Conservation (phyloP, 495 filamentous ascomycete species). For the Penicillium dipodomyicola region DNA sequence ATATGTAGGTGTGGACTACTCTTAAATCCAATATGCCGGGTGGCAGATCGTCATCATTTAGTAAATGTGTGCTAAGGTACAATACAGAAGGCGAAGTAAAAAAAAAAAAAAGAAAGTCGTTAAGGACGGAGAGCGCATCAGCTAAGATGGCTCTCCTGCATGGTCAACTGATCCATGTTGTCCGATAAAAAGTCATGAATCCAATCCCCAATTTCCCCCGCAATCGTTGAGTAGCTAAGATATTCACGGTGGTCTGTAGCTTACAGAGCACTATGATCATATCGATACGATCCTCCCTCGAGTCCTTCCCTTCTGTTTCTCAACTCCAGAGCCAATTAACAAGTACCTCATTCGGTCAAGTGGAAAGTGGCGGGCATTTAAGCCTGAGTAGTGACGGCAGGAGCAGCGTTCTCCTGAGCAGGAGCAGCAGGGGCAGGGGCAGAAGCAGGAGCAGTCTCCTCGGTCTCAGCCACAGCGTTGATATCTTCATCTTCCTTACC, state of each 20-base stretch:
- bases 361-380: constrained; percentile 30
- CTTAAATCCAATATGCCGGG: constrained; percentile 5
- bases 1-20: background rate
- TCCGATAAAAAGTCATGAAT: constrained; percentile 27
- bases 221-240: constrained; percentile 19
- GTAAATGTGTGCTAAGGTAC: constrained; percentile 52
- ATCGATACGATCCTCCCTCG: constrained; percentile 15
- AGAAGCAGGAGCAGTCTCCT: constrained; percentile 42
- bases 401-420: constrained; percentile 13
- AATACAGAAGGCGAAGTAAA: constrained; percentile 38
- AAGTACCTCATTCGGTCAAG: constrained; percentile 24
- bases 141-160: constrained; percentile 25
- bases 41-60: constrained; percentile 33
- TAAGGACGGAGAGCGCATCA: constrained; percentile 30
- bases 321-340: constrained; percentile 15
- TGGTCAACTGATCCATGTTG: constrained; percentile 24
- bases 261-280: constrained; percentile 16
- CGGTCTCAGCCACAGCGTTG: constrained; percentile 58
- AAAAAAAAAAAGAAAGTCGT: constrained; percentile 40
- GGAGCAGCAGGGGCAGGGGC: constrained; percentile 28
- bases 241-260: constrained; percentile 11
- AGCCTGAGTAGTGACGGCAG: constrained; percentile 30
- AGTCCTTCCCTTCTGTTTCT: background rate
- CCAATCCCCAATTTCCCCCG: constrained; percentile 16
- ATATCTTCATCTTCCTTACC: constrained; percentile 96